phyloP scores from a whole-genome alignment of 352 stramenopile genomes.

The Phytophthora tubulina region DNA sequence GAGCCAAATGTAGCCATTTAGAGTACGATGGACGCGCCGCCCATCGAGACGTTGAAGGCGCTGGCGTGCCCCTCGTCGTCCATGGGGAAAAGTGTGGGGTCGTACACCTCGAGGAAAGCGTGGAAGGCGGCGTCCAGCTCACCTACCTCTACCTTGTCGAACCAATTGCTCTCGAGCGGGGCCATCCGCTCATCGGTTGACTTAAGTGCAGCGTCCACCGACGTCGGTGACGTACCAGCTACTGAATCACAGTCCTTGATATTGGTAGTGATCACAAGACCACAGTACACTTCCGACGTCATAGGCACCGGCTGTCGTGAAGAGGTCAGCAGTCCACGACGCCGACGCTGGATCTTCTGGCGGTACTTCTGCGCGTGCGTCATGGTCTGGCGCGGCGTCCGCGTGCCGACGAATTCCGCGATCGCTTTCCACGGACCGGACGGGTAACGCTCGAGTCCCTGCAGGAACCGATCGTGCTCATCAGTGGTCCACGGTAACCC shows the following conservation, averaged over 20 bases:
- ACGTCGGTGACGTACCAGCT: slow-evolving; percentile 23
- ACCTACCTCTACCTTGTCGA: slow-evolving; percentile 33
- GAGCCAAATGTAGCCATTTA: slow-evolving; percentile 25
- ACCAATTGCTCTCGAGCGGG: slow-evolving; percentile 35
- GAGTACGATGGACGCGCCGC: slow-evolving; percentile 25
- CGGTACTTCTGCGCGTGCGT: slow-evolving; percentile 96
- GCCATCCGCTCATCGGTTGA: background rate
- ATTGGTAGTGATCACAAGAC: slow-evolving; percentile 21
- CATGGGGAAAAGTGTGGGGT: slow-evolving; percentile 30
- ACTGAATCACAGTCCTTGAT: background rate
- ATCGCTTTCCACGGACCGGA: slow-evolving; percentile 64
- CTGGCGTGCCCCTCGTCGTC: slow-evolving; percentile 17
- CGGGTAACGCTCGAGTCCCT: slow-evolving; percentile 58
- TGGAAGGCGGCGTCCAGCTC: slow-evolving; percentile 36
- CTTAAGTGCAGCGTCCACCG: slow-evolving; percentile 15
- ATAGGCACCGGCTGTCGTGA: slow-evolving; percentile 25
- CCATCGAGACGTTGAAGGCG: slow-evolving; percentile 6
- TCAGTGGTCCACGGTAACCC: slow-evolving; percentile 46
- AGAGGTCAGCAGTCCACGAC: slow-evolving; percentile 43
- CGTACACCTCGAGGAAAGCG: slow-evolving; percentile 38
- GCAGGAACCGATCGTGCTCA: slow-evolving; percentile 65
- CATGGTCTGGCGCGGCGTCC: slow-evolving; percentile 91
- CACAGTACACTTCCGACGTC: slow-evolving; percentile 18
- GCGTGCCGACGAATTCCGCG: slow-evolving; percentile 52
- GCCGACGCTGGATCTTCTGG: slow-evolving; percentile 68